phyloP scores from a whole-genome alignment of 371 early-diverging fungal species.

The Dinochytrium kinnereticum region DNA sequence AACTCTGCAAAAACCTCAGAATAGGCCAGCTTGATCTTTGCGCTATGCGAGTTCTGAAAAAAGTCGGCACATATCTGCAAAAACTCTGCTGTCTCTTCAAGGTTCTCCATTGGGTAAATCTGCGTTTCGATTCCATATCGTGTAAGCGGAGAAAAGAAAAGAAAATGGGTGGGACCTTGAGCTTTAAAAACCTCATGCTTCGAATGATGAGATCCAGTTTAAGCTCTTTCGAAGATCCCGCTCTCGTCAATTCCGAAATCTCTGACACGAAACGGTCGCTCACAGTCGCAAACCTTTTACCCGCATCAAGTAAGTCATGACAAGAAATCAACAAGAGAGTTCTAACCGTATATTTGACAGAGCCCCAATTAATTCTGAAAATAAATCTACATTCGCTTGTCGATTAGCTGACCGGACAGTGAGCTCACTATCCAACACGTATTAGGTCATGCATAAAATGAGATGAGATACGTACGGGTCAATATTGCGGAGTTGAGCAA shows the following conservation, averaged over 20 bases:
- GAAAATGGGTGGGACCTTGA: slow-evolving; percentile 65
- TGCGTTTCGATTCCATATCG: too few species aligned
- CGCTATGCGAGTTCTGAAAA: slow-evolving; percentile 80
- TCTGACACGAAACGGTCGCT: slow-evolving; percentile 92
- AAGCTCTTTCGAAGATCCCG: slow-evolving; percentile 68
- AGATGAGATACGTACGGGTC: slow-evolving; percentile 76
- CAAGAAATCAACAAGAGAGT: background rate
- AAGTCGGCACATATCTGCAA: slow-evolving; percentile 78
- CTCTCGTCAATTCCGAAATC: slow-evolving; percentile 53
- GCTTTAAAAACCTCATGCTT: slow-evolving; percentile 86
- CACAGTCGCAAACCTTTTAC: slow-evolving; percentile 84
- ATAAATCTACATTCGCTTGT: slow-evolving; percentile 84
- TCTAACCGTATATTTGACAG: slow-evolving; percentile 76
- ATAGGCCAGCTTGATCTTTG: slow-evolving; percentile 89
- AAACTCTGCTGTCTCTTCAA: slow-evolving; percentile 95
- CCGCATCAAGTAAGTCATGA: background rate
- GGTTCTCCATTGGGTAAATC: slow-evolving; percentile 88
- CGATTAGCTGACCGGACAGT: slow-evolving; percentile 79
- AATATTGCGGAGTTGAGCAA: slow-evolving; percentile 83
- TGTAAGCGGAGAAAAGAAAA: slow-evolving; percentile 5
- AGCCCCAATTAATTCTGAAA: slow-evolving; percentile 86
- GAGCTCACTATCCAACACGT: slow-evolving; percentile 59
- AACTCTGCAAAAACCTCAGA: slow-evolving; percentile 87
- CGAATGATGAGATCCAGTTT: slow-evolving; percentile 86
- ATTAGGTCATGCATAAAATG: background rate